These are phyloP conservation scores for Porphyrellus sp. DNA, from an alignment of 1,284 basidiomycete genomes.

Conservation along the genomic window DNA sequence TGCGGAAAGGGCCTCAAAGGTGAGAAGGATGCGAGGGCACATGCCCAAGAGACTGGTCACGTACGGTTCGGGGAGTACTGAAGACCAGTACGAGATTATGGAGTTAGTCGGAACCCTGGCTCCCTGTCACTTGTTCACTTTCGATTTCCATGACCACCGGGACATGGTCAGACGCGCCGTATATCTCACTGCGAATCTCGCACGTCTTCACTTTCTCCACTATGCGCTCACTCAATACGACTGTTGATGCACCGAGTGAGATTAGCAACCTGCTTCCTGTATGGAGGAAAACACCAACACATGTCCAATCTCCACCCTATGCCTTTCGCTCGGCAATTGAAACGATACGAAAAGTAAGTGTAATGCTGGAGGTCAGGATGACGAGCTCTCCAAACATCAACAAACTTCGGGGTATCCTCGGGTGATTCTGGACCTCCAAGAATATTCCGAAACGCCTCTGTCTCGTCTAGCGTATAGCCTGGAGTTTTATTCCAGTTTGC, in stretches of 20 bases:
- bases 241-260: constrained; percentile 42
- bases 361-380: constrained; percentile 72
- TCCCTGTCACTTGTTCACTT: constrained; percentile 32
- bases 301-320: constrained; percentile 87
- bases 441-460: constrained; percentile 64
- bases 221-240: constrained; percentile 69
- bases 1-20: constrained; percentile 82
- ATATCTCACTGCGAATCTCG: constrained; percentile 81
- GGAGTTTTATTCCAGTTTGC: constrained; percentile 77
- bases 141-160: constrained; percentile 75
- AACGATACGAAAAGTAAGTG: constrained; percentile 84
- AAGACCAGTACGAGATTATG: constrained; percentile 13
- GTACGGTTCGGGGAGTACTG: constrained; percentile 86
- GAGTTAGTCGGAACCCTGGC: neutral
- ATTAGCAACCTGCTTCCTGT: neutral
- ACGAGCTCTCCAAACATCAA: constrained; percentile 79
- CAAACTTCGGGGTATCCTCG: constrained; percentile 48
- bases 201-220: constrained; percentile 64
- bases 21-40: constrained; percentile 86
- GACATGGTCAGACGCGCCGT: constrained; percentile 82
- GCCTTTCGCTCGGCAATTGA: constrained; percentile 76
- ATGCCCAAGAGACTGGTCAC: constrained; percentile 86
- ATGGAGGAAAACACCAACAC: constrained; percentile 51
- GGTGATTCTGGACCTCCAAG: constrained; percentile 44
- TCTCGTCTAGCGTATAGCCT: constrained; percentile 80